phyloP scores from a whole-genome alignment of 75 land plant genomes.

The Selaginella moellendorffii region DNA sequence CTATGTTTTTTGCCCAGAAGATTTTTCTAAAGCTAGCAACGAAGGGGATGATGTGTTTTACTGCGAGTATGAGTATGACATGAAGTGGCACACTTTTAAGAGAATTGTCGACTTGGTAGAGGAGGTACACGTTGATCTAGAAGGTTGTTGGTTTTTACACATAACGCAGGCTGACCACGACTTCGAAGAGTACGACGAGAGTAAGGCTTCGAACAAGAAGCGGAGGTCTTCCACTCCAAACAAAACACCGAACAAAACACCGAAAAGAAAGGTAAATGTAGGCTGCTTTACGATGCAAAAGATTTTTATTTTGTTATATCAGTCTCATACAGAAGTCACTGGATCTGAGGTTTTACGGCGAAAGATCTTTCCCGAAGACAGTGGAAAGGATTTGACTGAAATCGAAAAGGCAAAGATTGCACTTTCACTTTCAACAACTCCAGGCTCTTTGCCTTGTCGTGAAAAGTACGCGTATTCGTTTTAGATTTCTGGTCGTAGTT shows the following conservation, averaged over 20 bases:
- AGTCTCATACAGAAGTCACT: slow-evolving; percentile 13
- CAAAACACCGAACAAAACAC: neutral
- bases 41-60: slow-evolving; percentile 93
- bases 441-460: slow-evolving; percentile 75
- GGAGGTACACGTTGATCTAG: slow-evolving; percentile 23
- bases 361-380: slow-evolving; percentile 47
- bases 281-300: neutral
- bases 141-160: neutral
- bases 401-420: slow-evolving; percentile 76
- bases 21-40: slow-evolving; percentile 46
- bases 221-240: neutral
- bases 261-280: neutral
- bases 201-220: neutral
- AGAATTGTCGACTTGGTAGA: slow-evolving; percentile 51
- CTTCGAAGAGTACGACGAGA: neutral
- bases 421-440: slow-evolving; percentile 59
- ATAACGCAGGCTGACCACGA: neutral
- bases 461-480: slow-evolving; percentile 41
- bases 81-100: slow-evolving; percentile 73
- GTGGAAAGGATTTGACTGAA: slow-evolving; percentile 46
- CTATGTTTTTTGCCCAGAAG: slow-evolving; percentile 66
- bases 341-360: slow-evolving; percentile 55
- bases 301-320: neutral
- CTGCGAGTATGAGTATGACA: slow-evolving; percentile 92
- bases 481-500: neutral